Conservation (phyloP, 1,139 yeast genomes). For the Kodamaea arcana region DNA sequence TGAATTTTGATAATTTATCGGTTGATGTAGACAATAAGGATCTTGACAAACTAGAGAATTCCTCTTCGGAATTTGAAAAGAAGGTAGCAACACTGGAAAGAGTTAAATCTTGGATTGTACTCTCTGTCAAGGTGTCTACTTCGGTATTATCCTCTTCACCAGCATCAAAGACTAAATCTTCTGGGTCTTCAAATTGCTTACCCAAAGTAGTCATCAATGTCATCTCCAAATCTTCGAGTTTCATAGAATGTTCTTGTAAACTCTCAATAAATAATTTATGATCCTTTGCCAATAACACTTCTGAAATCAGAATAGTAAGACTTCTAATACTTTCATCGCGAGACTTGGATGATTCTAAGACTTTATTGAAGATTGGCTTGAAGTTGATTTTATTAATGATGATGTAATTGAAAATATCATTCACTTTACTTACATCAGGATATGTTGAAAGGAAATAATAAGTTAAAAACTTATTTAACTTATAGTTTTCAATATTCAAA, state of each 20-base stretch:
- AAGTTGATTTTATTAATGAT: conserved; percentile 20
- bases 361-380: conserved; percentile 20
- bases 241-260: conserved; percentile 35
- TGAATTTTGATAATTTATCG: conserved; percentile 15
- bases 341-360: conserved; percentile 14
- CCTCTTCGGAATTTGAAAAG: conserved; percentile 31
- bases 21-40: conserved; percentile 27
- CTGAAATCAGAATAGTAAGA: conserved; percentile 39
- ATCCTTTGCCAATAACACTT: conserved; percentile 31
- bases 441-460: conserved; percentile 23
- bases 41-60: conserved; percentile 40
- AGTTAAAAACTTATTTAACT: conserved; percentile 28
- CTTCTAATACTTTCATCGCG: conserved; percentile 22
- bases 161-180: conserved; percentile 14
- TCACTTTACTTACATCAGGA: conserved; percentile 16
- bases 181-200: conserved; percentile 16
- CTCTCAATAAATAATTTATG: conserved; percentile 17
- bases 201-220: conserved; percentile 57
- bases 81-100: conserved; percentile 17
- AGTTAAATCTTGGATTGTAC: neutral
- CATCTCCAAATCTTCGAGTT: conserved; percentile 61
- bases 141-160: conserved; percentile 17
- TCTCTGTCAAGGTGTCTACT: conserved; percentile 8
- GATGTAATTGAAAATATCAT: conserved; percentile 21
- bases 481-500: conserved; percentile 26